phyloP scores from a whole-genome alignment of 1,284 basidiomycete species.

The Thelephora terrestris region DNA sequence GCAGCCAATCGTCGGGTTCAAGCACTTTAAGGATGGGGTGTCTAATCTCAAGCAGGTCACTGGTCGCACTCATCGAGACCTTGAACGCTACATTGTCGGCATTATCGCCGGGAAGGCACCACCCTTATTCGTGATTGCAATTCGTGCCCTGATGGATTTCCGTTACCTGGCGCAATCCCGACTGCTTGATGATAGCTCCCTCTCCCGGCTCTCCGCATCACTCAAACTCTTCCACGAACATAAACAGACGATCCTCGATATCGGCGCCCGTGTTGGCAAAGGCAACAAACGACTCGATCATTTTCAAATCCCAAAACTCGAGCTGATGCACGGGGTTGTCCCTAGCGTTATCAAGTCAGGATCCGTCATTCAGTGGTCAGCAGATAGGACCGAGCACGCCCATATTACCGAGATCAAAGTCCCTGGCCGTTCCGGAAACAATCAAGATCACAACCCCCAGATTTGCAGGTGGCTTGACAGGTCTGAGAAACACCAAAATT shows the following conservation, averaged over 20 bases:
- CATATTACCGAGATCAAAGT: slow-evolving; percentile 23
- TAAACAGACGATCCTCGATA: not conserved
- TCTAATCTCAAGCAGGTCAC: slow-evolving; percentile 2
- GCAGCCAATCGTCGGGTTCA: slow-evolving; percentile 3
- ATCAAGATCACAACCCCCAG: slow-evolving; percentile 21
- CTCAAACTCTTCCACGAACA: not conserved
- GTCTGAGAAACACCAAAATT: slow-evolving; percentile 17
- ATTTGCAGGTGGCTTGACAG: slow-evolving; percentile 20
- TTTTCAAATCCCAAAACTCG: slow-evolving; percentile 11
- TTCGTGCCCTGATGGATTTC: not conserved
- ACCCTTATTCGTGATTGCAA: not conserved
- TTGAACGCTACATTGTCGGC: not conserved
- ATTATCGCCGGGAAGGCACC: not conserved
- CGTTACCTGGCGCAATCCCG: not conserved
- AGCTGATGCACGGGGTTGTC: slow-evolving; percentile 24
- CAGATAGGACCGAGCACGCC: slow-evolving; percentile 21
- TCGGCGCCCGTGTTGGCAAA: not conserved
- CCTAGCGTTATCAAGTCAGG: slow-evolving; percentile 18
- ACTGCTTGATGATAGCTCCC: not conserved
- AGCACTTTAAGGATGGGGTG: slow-evolving; percentile 2
- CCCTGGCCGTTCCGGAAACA: no score
- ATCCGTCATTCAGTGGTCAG: slow-evolving; percentile 21
- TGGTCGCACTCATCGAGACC: not conserved
- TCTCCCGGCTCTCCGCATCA: not conserved
- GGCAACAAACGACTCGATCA: not conserved